Conservation (phyloP, 140 eudicot species). For the Ambrosia hybrid region DNA sequence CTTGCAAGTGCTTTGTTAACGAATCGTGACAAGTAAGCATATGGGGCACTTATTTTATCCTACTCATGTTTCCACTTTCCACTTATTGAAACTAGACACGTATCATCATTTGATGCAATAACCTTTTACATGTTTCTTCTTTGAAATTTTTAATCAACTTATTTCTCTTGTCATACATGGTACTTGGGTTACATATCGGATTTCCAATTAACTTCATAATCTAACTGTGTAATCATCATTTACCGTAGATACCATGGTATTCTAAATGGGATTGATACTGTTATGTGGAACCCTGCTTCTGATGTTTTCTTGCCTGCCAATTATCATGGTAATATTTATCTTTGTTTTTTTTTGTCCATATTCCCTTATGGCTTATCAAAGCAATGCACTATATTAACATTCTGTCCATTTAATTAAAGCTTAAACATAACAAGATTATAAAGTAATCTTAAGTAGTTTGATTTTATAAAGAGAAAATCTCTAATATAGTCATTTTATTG, state of each 20-base stretch:
- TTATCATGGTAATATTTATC: constrained; percentile 54
- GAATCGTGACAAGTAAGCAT: constrained; percentile 66
- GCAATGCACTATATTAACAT: not conserved
- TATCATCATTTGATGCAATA: constrained; percentile 16
- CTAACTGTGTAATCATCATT: constrained; percentile 16
- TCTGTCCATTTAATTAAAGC: not conserved
- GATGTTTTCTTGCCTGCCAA: constrained; percentile 73
- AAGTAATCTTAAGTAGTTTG: not conserved
- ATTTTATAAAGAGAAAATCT: not conserved
- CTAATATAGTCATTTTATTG: not conserved
- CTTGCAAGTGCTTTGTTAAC: constrained; percentile 64
- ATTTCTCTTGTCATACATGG: constrained; percentile 7
- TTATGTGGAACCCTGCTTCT: constrained; percentile 80
- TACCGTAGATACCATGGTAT: constrained; percentile 66
- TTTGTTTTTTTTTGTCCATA: not conserved
- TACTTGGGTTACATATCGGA: not conserved
- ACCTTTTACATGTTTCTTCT: not conserved
- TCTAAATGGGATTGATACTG: constrained; percentile 82
- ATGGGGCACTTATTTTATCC: not conserved
- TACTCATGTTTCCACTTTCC: too few relatives aligned
- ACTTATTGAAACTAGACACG: too few relatives aligned
- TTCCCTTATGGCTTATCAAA: constrained; percentile 4
- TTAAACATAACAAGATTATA: constrained; percentile 8
- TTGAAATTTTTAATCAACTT: constrained; percentile 1
- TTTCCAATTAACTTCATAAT: not conserved